Percentiles rank a stretch among this genome's conserved stretches.
These are phyloP conservation scores for Aspergillus steynii DNA, from an alignment of 495 filamentous ascomycete genomes.

Conservation along the genomic window DNA sequence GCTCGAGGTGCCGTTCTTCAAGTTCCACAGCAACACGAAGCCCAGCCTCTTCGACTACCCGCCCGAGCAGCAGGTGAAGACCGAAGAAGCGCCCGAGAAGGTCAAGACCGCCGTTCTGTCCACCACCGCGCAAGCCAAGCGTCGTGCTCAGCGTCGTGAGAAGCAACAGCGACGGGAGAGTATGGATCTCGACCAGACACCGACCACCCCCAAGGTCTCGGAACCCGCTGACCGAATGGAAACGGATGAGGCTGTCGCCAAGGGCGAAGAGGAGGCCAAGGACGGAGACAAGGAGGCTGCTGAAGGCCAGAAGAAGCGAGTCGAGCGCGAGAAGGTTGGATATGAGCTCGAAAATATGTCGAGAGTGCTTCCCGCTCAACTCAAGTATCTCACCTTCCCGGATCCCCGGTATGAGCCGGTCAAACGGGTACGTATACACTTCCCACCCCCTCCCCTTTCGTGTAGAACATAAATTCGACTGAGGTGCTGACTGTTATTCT, in stretches of 20 bases:
- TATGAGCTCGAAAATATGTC: slow-evolving; percentile 98
- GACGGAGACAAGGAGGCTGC: slow-evolving; percentile 63
- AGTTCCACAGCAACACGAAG: slow-evolving; percentile 89
- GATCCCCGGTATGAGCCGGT: slow-evolving; percentile 89
- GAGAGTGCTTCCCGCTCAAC: slow-evolving; percentile 85
- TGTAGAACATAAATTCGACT: slow-evolving; percentile 2
- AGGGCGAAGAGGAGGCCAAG: slow-evolving; percentile 62
- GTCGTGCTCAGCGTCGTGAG: slow-evolving; percentile 76
- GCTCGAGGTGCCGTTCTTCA: slow-evolving; percentile 92
- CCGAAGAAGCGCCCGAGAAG: slow-evolving; percentile 89
- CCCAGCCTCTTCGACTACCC: slow-evolving; percentile 98
- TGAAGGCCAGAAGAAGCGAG: slow-evolving; percentile 71
- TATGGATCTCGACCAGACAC: slow-evolving; percentile 83
- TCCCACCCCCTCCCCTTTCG: slow-evolving; percentile 1
- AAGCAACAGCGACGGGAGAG: slow-evolving; percentile 72
- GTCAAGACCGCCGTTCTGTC: slow-evolving; percentile 96
- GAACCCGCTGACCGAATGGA: slow-evolving; percentile 83
- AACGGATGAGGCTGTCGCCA: slow-evolving; percentile 67
- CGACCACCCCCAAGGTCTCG: slow-evolving; percentile 72
- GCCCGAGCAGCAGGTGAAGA: slow-evolving; percentile 90
- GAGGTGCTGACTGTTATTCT: slow-evolving; percentile 43
- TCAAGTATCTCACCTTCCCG: slow-evolving; percentile 90
- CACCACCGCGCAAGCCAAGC: slow-evolving; percentile 94
- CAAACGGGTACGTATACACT: slow-evolving; percentile 71
- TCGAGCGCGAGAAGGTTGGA: slow-evolving; percentile 94